A percentile compares a stretch with the other conserved stretches of the same genome.
phyloP scores from a whole-genome alignment of 192 early-diverging fungal species.

The Rhizophagus prolifer region DNA sequence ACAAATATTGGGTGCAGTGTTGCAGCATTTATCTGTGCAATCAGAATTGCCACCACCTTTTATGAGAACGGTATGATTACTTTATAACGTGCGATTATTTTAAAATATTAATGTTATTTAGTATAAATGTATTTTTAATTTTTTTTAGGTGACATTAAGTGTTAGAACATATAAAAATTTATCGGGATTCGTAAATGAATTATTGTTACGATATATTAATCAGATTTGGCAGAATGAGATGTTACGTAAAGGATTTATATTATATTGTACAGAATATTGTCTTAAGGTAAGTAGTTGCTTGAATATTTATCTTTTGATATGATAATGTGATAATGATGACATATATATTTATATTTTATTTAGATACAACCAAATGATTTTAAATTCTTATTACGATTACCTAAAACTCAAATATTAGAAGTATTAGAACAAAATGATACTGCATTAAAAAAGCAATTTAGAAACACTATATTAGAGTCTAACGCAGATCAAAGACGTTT shows the following conservation, averaged over 20 bases:
- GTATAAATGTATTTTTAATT: background rate
- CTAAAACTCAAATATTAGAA: constrained; percentile 10
- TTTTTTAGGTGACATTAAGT: constrained; percentile 7
- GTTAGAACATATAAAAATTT: constrained; percentile 4
- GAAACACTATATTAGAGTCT: background rate
- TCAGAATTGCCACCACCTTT: constrained; percentile 67
- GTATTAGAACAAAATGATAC: constrained; percentile 6
- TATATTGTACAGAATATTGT: constrained; percentile 17
- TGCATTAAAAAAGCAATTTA: constrained; percentile 5
- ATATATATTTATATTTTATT: background rate
- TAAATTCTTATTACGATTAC: constrained; percentile 24
- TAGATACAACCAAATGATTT: constrained; percentile 27
- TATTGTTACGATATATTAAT: constrained; percentile 1
- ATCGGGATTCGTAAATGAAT: constrained; percentile 18
- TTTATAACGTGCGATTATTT: background rate
- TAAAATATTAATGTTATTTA: background rate
- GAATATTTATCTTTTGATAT: background rate
- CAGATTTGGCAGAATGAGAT: constrained; percentile 20
- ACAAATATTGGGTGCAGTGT: constrained; percentile 65
- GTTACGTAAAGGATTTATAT: constrained; percentile 23
- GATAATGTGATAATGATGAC: background rate
- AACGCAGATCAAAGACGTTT: background rate
- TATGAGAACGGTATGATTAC: constrained; percentile 65
- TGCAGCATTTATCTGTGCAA: constrained; percentile 68
- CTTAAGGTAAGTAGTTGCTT: background rate